These are phyloP conservation scores for Ogataea hybrid DNA, from an alignment of 1,139 yeast species.

Conservation along the genomic window DNA sequence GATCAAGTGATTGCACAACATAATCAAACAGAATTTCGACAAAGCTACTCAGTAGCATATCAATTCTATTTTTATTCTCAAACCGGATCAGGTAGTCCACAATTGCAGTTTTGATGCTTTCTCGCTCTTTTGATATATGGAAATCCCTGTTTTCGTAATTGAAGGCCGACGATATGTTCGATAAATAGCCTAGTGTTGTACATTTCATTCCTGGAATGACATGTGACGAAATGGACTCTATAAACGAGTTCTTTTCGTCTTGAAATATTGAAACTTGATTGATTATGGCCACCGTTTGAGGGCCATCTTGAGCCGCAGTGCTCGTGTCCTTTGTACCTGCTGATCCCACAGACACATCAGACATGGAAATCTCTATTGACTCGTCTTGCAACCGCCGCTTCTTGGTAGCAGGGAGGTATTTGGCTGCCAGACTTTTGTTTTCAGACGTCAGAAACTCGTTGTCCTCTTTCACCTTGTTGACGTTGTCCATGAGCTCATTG, in stretches of 20 bases:
- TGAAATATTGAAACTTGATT: constrained; percentile 32
- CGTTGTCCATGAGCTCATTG: constrained; percentile 39
- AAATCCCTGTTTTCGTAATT: constrained; percentile 35
- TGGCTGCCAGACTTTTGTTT: constrained; percentile 30
- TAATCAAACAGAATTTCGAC: constrained; percentile 41
- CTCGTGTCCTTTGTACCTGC: constrained; percentile 1
- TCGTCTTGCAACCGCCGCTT: constrained; percentile 23
- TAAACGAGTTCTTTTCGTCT: constrained; percentile 40
- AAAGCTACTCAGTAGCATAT: constrained; percentile 41
- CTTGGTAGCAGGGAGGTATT: constrained; percentile 21
- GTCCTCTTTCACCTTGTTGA: constrained; percentile 66
- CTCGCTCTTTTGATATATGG: constrained; percentile 33
- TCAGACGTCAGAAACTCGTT: constrained; percentile 58
- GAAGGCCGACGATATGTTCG: constrained; percentile 45
- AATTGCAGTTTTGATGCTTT: constrained; percentile 29
- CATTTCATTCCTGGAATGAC: constrained; percentile 48
- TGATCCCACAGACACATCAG: constrained; percentile 1
- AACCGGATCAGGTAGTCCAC: constrained; percentile 39
- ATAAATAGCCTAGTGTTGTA: constrained; percentile 49
- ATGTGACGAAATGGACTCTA: constrained; percentile 37
- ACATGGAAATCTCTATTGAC: constrained; percentile 11
- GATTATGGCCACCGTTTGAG: constrained; percentile 24
- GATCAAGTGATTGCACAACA: constrained; percentile 31
- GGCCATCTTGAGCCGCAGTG: constrained; percentile 1
- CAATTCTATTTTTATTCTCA: constrained; percentile 43